Conservation (phyloP, 345 rosid genomes). For the Camelina sativa region DNA sequence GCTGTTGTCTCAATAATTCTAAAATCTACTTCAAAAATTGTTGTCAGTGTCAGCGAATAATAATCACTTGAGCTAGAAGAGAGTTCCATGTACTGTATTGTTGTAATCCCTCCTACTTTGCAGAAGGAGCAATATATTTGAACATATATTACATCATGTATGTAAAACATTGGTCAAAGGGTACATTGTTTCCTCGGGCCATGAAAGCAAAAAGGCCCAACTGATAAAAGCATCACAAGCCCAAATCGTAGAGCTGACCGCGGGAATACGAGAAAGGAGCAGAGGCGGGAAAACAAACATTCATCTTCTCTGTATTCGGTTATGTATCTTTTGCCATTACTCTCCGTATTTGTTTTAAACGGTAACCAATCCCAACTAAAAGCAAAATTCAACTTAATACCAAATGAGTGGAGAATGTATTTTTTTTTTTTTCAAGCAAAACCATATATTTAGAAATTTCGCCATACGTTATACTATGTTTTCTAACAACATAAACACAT, state of each 20-base stretch:
- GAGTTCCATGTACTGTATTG: not conserved
- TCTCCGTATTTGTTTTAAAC: not conserved
- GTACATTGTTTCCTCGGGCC: not conserved
- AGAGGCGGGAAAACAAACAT: too few species aligned
- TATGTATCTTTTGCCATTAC: not conserved
- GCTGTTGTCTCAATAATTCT: not conserved
- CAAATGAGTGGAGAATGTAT: not conserved
- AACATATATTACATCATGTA: not conserved
- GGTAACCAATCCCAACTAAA: not conserved
- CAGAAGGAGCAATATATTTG: not conserved
- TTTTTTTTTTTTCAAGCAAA: not conserved
- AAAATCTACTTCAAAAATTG: not conserved
- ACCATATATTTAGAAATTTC: constrained; percentile 2
- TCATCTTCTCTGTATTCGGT: too few species aligned
- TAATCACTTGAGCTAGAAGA: not conserved
- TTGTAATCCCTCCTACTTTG: not conserved
- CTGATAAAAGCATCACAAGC: not conserved
- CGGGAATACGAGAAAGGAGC: too few species aligned
- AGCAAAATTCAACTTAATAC: not conserved
- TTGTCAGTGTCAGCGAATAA: not conserved
- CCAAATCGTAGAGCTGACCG: not conserved
- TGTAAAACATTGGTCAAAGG: too few species aligned
- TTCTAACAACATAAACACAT: not conserved
- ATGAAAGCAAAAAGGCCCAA: constrained; percentile 1
- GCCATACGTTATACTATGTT: not conserved